Conservation (phyloP, 1,284 basidiomycete species). For the Pseudozyma sp. region DNA sequence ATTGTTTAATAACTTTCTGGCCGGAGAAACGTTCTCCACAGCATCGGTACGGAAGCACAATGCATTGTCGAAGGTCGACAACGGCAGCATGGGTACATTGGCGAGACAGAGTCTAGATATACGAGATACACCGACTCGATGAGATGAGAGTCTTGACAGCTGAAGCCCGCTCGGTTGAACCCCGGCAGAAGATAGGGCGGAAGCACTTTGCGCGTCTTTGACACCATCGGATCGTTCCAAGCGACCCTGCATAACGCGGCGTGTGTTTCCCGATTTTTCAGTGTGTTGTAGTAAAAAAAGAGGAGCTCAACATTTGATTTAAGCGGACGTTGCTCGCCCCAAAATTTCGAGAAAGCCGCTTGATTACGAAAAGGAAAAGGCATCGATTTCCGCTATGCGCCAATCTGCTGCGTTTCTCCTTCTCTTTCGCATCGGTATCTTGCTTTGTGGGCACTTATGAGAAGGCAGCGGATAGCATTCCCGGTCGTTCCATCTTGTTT, state of each 20-base stretch:
- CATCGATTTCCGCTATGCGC: not conserved
- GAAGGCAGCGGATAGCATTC: not conserved
- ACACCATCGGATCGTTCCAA: not conserved
- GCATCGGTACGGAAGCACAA: no score
- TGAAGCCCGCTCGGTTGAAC: slow-evolving; percentile 28
- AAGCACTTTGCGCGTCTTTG: not conserved
- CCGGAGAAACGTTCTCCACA: no score
- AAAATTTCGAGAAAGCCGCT: slow-evolving; percentile 1
- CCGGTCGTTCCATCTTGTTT: not conserved
- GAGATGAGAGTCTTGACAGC: slow-evolving; percentile 1
- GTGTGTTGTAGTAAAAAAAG: not conserved
- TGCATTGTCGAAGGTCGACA: no score
- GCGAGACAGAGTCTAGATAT: no score
- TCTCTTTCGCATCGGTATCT: not conserved
- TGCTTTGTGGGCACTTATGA: not conserved
- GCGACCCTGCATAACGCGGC: not conserved
- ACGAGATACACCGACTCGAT: not conserved
- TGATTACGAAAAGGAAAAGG: no score
- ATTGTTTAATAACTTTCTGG: no score
- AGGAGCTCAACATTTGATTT: not conserved
- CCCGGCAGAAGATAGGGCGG: slow-evolving; percentile 18
- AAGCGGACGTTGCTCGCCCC: not conserved
- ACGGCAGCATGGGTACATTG: no score
- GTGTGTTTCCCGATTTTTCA: not conserved
- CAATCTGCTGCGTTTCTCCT: not conserved